These are phyloP conservation scores for Atractiella rhizophila DNA, from an alignment of 768 basidiomycete genomes.

Conservation along the genomic window DNA sequence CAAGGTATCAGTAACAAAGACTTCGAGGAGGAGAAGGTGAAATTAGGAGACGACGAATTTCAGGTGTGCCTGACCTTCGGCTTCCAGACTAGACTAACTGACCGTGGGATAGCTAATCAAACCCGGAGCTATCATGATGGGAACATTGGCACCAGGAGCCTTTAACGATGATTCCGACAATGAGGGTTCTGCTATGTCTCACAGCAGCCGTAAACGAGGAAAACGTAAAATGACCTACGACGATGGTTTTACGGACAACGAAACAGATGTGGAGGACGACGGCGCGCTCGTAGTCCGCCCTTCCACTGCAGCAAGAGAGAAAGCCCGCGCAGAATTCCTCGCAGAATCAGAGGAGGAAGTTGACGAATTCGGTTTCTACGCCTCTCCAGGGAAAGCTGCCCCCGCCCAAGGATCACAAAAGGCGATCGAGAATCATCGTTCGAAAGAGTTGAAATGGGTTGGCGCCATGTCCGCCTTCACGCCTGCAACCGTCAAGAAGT, in stretches of 20 bases:
- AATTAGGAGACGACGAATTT: too few species aligned
- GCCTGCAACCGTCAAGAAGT: neutral
- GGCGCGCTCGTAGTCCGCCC: conserved; percentile 1
- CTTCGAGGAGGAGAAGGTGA: too few species aligned
- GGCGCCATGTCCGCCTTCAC: conserved; percentile 2
- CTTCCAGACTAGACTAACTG: too few species aligned
- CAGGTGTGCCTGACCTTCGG: too few species aligned
- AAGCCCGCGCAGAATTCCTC: conserved; percentile 1
- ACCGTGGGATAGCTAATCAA: too few species aligned
- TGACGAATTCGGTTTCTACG: neutral
- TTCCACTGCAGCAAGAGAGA: neutral
- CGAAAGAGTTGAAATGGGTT: conserved; percentile 4
- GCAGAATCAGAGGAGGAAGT: neutral
- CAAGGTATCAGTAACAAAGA: too few species aligned
- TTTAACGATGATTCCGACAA: too few species aligned
- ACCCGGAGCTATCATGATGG: too few species aligned
- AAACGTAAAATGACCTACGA: too few species aligned
- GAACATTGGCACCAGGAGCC: too few species aligned
- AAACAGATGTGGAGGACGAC: conserved; percentile 18
- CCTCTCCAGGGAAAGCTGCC: neutral
- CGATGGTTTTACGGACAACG: conserved; percentile 11
- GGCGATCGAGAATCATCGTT: conserved; percentile 1
- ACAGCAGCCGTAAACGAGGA: too few species aligned
- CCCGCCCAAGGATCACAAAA: neutral
- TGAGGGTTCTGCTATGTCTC: too few species aligned